Evolutionary conservation across 2,329 filamentous ascomycete species (phyloP).

Genomic region (Gnomoniopsis smithogilvyi): DNA sequence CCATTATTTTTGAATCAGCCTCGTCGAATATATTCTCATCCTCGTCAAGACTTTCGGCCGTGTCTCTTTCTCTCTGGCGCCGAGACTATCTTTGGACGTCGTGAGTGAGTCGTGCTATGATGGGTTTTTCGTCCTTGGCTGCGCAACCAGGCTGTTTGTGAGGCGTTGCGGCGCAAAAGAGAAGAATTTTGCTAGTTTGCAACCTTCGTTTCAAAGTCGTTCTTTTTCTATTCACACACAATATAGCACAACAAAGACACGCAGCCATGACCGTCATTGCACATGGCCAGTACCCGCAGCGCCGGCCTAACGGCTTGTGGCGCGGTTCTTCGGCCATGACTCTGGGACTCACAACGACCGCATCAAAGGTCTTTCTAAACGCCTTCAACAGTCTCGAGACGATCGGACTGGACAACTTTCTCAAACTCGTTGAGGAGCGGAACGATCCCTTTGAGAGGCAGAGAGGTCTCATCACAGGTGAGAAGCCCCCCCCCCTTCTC

Average conservation of each 20-base stretch:
- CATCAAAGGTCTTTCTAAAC: slow-evolving; percentile 74
- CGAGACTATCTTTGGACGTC: neutral
- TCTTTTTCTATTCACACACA: no score
- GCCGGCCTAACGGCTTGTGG: slow-evolving; percentile 63
- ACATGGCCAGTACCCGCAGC: slow-evolving; percentile 18
- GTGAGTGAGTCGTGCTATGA: neutral
- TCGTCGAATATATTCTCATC: neutral
- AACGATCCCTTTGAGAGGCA: slow-evolving; percentile 62
- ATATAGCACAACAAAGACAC: neutral
- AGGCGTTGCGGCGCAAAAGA: neutral
- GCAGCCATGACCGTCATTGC: slow-evolving; percentile 14
- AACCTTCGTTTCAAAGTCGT: no score
- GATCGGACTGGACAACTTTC: slow-evolving; percentile 71
- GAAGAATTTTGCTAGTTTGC: no score
- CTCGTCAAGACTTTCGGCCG: neutral
- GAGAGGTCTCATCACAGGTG: slow-evolving; percentile 81
- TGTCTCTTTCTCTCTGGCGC: neutral
- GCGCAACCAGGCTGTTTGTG: neutral
- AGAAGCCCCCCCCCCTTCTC: slow-evolving; percentile 19
- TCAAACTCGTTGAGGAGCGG: slow-evolving; percentile 72
- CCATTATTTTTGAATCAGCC: neutral
- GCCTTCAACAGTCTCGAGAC: slow-evolving; percentile 73
- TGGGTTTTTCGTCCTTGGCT: neutral
- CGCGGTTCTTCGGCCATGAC: slow-evolving; percentile 69
- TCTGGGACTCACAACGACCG: slow-evolving; percentile 68